Conservation (phyloP, 768 basidiomycete genomes). For the Pholiota conissans region DNA sequence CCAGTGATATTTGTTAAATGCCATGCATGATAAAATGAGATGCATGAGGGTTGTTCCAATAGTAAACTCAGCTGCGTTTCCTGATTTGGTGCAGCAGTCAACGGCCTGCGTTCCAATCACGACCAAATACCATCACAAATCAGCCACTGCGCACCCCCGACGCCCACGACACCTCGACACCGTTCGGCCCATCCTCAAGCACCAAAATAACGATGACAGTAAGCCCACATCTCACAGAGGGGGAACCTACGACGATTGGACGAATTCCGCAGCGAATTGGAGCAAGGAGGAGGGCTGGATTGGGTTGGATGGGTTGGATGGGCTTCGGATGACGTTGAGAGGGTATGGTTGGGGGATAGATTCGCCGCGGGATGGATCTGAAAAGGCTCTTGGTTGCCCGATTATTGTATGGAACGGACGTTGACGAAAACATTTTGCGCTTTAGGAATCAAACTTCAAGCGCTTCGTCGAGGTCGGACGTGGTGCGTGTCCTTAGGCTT, state of each 20-base stretch:
- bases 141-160: slow-evolving; percentile 7
- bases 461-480: slow-evolving; percentile 99
- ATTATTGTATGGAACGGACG: slow-evolving; percentile 8
- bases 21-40: too few relatives aligned
- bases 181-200: slow-evolving; percentile 28
- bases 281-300: slow-evolving; percentile 4
- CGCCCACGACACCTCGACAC: slow-evolving; percentile 26
- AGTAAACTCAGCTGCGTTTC: too few relatives aligned
- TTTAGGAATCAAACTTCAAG: slow-evolving; percentile 85
- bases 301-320: slow-evolving; percentile 24
- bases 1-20: too few relatives aligned
- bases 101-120: background rate
- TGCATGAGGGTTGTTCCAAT: too few relatives aligned
- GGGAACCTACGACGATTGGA: slow-evolving; percentile 15
- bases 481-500: slow-evolving; percentile 45
- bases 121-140: slow-evolving; percentile 4
- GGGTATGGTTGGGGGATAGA: too few relatives aligned
- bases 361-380: slow-evolving; percentile 3
- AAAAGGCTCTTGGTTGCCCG: background rate
- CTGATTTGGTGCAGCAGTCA: too few relatives aligned
- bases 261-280: slow-evolving; percentile 5
- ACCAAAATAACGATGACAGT: slow-evolving; percentile 31
- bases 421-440: slow-evolving; percentile 7
- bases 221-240: slow-evolving; percentile 18
- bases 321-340: slow-evolving; percentile 17